These are phyloP conservation scores for Anastatica hierochuntica DNA, from an alignment of 345 rosid genomes.

Conservation along the genomic window DNA sequence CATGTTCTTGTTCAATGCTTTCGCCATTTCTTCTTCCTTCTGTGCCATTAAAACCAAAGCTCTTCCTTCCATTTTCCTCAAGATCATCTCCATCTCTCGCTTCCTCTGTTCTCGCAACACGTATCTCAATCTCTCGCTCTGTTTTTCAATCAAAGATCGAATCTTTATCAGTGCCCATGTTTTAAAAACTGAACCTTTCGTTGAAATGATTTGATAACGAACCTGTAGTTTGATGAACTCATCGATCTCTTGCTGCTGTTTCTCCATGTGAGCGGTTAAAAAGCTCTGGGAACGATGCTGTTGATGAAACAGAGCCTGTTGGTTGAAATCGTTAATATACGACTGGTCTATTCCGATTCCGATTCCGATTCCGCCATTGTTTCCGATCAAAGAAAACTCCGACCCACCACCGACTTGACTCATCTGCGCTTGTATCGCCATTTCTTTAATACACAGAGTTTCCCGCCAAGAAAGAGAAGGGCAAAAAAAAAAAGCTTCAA, in stretches of 20 bases:
- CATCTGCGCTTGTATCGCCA: conserved; percentile 75
- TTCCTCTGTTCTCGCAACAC: conserved; percentile 49
- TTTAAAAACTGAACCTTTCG: background rate
- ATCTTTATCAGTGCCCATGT: background rate
- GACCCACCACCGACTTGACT: conserved; percentile 23
- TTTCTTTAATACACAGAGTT: conserved; percentile 10
- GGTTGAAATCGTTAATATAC: conserved; percentile 18
- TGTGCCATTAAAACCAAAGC: conserved; percentile 33
- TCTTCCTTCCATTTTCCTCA: conserved; percentile 34
- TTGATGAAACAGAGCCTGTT: conserved; percentile 26
- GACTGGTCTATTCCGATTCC: conserved; percentile 26
- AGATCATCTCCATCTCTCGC: conserved; percentile 31
- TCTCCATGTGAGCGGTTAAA: conserved; percentile 28
- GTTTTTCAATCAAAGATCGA: background rate
- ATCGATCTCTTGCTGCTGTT: conserved; percentile 55
- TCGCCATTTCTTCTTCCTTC: conserved; percentile 52
- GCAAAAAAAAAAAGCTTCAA: background rate
- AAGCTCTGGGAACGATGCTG: conserved; percentile 10
- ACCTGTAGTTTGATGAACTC: conserved; percentile 62
- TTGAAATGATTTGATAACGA: background rate
- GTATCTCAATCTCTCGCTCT: conserved; percentile 48
- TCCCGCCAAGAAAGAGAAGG: conserved; percentile 1
- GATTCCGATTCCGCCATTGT: conserved; percentile 30
- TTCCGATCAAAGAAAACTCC: conserved; percentile 32
- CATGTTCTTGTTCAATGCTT: conserved; percentile 36